Percentiles rank a stretch among this genome's conserved stretches.
Evolutionary conservation across 768 basidiomycete species (phyloP).

Genomic region (Tubosaeta brunneosetosa): DNA sequence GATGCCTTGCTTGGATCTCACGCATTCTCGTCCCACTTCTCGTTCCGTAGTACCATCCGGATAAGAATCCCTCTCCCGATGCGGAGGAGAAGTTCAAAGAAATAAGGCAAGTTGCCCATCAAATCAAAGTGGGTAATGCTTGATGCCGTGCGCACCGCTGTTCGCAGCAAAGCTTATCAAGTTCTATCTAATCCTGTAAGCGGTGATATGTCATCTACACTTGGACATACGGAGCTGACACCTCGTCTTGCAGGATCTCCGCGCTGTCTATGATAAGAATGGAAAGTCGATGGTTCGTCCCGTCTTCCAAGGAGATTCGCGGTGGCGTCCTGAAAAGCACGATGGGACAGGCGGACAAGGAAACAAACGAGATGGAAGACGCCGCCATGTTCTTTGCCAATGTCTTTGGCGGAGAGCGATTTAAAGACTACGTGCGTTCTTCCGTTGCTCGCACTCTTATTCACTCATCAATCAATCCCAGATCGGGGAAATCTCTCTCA

Average conservation of each 20-base stretch:
- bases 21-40: neutral
- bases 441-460: neutral
- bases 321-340: slow-evolving; percentile 3
- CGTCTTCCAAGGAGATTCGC: slow-evolving; percentile 6
- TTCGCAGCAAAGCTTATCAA: slow-evolving; percentile 86
- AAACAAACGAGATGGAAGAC: slow-evolving; percentile 83
- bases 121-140: slow-evolving; percentile 6
- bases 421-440: slow-evolving; percentile 75
- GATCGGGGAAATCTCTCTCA: slow-evolving; percentile 96
- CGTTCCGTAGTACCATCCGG: slow-evolving; percentile 77
- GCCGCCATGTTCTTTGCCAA: slow-evolving; percentile 93
- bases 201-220: slow-evolving; percentile 13
- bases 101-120: slow-evolving; percentile 58
- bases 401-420: slow-evolving; percentile 93
- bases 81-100: slow-evolving; percentile 97
- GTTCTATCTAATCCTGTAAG: slow-evolving; percentile 79
- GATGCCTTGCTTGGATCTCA: neutral
- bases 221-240: slow-evolving; percentile 2
- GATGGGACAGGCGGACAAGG: slow-evolving; percentile 58
- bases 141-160: slow-evolving; percentile 17
- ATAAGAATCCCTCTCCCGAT: slow-evolving; percentile 90
- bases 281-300: slow-evolving; percentile 77
- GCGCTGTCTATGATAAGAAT: slow-evolving; percentile 92
- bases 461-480: slow-evolving; percentile 28
- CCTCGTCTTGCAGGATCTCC: slow-evolving; percentile 54